phyloP scores from a whole-genome alignment of 805 yeast species.

The Wickerhamiella nectarea region DNA sequence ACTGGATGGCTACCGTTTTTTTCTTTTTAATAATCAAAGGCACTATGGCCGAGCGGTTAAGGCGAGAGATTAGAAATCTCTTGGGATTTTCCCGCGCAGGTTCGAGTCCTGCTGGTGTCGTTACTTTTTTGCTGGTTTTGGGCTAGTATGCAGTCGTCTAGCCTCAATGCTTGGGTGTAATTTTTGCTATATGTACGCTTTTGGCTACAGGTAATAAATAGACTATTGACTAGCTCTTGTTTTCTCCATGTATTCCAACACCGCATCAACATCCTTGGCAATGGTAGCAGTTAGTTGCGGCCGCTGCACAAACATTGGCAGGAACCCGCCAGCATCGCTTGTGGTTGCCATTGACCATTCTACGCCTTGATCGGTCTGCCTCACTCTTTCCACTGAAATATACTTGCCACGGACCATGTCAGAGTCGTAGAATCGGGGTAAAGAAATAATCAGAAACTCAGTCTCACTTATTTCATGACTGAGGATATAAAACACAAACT shows the following conservation, averaged over 20 bases:
- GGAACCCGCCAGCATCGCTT: conserved; percentile 29
- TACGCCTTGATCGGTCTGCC: conserved; percentile 16
- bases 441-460: conserved; percentile 27
- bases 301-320: conserved; percentile 30
- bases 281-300: conserved; percentile 22
- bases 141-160: background rate
- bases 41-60: conserved; percentile 22
- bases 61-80: conserved; percentile 22
- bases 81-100: conserved; percentile 23
- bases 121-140: conserved; percentile 9
- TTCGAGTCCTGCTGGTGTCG: conserved; percentile 23
- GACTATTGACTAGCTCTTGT: conserved; percentile 8
- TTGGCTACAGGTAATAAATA: no score
- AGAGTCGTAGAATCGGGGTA: conserved; percentile 22
- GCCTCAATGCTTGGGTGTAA: no score
- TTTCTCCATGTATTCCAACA: conserved; percentile 21
- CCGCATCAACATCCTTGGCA: conserved; percentile 28
- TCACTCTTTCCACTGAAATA: conserved; percentile 27
- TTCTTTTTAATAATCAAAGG: conserved; percentile 6
- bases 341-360: conserved; percentile 31
- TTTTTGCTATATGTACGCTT: background rate
- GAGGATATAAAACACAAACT: conserved; percentile 27
- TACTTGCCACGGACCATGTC: conserved; percentile 23
- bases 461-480: conserved; percentile 21
- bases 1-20: no score